A percentile compares a stretch with the other conserved stretches of the same genome.
phyloP scores from a whole-genome alignment of 352 stramenopile species.

The Phytophthora brassicae region DNA sequence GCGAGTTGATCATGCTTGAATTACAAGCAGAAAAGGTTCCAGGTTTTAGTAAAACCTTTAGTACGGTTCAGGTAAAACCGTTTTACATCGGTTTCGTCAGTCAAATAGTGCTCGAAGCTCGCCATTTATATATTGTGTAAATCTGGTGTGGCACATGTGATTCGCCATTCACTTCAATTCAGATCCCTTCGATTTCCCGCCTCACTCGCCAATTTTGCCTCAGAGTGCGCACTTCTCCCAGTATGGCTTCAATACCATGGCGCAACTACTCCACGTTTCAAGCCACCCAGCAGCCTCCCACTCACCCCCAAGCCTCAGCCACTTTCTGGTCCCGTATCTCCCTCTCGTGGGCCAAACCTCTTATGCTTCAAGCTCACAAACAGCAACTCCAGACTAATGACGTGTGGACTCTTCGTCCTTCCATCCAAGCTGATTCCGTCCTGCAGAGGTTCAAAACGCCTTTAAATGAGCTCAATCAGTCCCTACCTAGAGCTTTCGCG shows the following conservation, averaged over 20 bases:
- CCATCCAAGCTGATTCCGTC: conserved; percentile 24
- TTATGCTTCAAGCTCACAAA: conserved; percentile 42
- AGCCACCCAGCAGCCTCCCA: background rate
- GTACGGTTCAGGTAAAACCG: too few species aligned
- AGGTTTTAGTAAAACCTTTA: too few species aligned
- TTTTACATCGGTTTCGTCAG: too few species aligned
- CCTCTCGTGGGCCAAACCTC: conserved; percentile 45
- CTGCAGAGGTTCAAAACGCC: conserved; percentile 23
- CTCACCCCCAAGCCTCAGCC: conserved; percentile 20
- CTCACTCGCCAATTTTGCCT: conserved; percentile 17
- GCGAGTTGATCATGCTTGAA: too few species aligned
- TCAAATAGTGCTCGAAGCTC: background rate
- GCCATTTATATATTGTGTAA: conserved; percentile 1
- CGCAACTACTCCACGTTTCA: conserved; percentile 21
- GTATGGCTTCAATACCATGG: background rate
- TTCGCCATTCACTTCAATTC: conserved; percentile 16
- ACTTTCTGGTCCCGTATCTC: conserved; percentile 37
- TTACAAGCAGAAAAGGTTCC: too few species aligned
- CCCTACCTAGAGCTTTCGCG: conserved; percentile 31
- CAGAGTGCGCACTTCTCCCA: background rate
- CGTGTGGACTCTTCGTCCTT: conserved; percentile 36
- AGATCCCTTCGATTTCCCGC: background rate
- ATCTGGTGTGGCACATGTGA: conserved; percentile 7
- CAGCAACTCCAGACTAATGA: conserved; percentile 45
- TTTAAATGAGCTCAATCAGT: conserved; percentile 17